Evolutionary conservation across 306 rosid genomes (phyloP).

Genomic region (Argentina anserina): DNA sequence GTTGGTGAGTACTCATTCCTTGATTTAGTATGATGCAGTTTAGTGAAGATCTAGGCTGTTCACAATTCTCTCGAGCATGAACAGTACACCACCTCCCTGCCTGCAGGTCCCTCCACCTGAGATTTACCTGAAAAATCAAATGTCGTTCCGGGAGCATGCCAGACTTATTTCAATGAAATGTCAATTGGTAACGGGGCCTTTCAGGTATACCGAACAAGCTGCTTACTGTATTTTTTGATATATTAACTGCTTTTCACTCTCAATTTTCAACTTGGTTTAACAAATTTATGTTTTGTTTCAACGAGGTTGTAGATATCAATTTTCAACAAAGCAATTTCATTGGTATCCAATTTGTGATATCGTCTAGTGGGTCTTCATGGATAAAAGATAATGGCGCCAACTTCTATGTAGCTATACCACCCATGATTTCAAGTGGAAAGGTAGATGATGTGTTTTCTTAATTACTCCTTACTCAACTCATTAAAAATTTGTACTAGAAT

Average conservation of each 20-base stretch:
- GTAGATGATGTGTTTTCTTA: neutral
- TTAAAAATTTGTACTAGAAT: neutral
- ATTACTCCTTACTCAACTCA: neutral
- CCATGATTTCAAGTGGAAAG: constrained; percentile 18
- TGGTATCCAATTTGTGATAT: constrained; percentile 37
- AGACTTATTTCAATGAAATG: constrained; percentile 27
- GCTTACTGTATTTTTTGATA: neutral
- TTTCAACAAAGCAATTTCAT: constrained; percentile 27
- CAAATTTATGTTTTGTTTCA: neutral
- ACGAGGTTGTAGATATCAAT: constrained; percentile 26
- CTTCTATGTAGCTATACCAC: constrained; percentile 24
- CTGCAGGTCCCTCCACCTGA: constrained; percentile 31
- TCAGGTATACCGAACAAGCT: constrained; percentile 25
- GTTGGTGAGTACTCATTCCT: constrained; percentile 26
- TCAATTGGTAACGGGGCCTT: constrained; percentile 25
- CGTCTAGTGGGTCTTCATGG: constrained; percentile 31
- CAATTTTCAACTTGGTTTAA: constrained; percentile 1
- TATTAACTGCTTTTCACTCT: neutral
- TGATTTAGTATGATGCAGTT: neutral
- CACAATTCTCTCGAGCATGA: neutral
- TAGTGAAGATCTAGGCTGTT: neutral
- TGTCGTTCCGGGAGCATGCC: constrained; percentile 35
- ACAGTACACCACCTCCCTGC: constrained; percentile 3
- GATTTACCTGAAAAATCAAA: constrained; percentile 34
- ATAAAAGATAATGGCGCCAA: constrained; percentile 35